A percentile compares a stretch with the other conserved stretches of the same genome.
Conservation (phyloP, 805 yeast species). For the Metschnikowia gelsemii region DNA sequence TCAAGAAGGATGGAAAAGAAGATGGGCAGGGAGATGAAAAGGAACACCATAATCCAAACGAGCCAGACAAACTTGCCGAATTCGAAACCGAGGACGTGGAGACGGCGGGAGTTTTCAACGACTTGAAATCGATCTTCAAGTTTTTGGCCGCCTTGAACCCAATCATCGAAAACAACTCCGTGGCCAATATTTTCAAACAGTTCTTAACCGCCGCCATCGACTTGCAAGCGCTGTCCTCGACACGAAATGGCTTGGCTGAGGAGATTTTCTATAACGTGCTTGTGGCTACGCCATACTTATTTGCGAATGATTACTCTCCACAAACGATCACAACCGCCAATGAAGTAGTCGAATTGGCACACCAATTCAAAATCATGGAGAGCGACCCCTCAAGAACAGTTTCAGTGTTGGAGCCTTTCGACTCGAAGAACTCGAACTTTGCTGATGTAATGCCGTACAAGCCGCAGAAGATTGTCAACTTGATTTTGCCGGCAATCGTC, state of each 20-base stretch:
- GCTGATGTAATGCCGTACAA: constrained; percentile 46
- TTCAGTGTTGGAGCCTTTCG: constrained; percentile 38
- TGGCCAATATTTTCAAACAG: constrained; percentile 47
- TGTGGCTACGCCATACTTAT: constrained; percentile 63
- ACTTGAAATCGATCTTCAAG: constrained; percentile 67
- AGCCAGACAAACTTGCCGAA: no score
- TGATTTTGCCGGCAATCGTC: constrained; percentile 51
- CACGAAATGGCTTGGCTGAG: constrained; percentile 62
- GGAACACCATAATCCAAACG: no score
- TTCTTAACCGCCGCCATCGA: constrained; percentile 56
- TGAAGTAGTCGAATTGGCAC: constrained; percentile 48
- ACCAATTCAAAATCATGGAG: constrained; percentile 33
- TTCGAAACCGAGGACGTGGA: constrained; percentile 16
- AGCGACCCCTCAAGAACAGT: constrained; percentile 19
- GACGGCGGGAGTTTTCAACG: constrained; percentile 63
- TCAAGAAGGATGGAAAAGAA: no score
- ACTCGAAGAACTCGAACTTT: constrained; percentile 32
- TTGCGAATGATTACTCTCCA: constrained; percentile 40
- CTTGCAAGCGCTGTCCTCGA: constrained; percentile 42
- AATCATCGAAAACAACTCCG: constrained; percentile 49
- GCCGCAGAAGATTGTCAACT: constrained; percentile 47
- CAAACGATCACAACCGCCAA: constrained; percentile 37
- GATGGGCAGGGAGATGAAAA: no score
- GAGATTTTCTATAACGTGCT: constrained; percentile 62
- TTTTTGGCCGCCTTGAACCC: constrained; percentile 67